A percentile compares a stretch with the other conserved stretches of the same genome.
These are phyloP conservation scores for Fusarium torreyae DNA, from an alignment of 2,329 filamentous ascomycete genomes.

Conservation along the genomic window DNA sequence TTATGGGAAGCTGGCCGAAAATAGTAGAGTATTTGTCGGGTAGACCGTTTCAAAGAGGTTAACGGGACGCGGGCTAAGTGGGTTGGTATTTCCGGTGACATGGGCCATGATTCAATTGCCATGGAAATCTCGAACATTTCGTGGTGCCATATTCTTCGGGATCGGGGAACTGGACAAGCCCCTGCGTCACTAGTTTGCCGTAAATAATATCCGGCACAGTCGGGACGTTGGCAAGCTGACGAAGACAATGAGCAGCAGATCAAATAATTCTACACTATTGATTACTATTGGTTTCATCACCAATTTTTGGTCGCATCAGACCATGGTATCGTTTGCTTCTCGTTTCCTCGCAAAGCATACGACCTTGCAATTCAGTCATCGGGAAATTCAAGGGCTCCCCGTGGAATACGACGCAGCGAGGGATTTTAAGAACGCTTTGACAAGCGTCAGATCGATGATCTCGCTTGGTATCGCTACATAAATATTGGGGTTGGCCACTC, in stretches of 20 bases:
- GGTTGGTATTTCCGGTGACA: neutral
- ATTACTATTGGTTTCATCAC: neutral
- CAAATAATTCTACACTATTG: neutral
- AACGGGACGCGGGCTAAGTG: neutral
- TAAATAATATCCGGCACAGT: neutral
- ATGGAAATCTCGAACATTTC: neutral
- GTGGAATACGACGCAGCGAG: neutral
- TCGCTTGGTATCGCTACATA: neutral
- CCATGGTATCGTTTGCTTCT: neutral
- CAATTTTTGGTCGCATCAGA: neutral
- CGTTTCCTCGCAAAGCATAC: neutral
- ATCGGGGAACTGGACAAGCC: neutral
- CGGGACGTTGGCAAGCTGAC: neutral
- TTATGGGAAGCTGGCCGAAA: neutral
- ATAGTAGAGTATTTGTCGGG: neutral
- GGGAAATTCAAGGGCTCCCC: neutral
- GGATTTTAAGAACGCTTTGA: neutral
- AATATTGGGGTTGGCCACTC: neutral
- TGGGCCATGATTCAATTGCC: conserved; percentile 1
- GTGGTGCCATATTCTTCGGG: neutral
- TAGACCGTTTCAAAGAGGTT: neutral
- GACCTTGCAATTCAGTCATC: neutral
- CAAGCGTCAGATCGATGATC: neutral
- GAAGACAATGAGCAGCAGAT: neutral
- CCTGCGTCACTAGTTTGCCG: neutral